Base-by-base conservation (phyloP, 768 basidiomycete species). In the Leccinum boreale region DNA sequence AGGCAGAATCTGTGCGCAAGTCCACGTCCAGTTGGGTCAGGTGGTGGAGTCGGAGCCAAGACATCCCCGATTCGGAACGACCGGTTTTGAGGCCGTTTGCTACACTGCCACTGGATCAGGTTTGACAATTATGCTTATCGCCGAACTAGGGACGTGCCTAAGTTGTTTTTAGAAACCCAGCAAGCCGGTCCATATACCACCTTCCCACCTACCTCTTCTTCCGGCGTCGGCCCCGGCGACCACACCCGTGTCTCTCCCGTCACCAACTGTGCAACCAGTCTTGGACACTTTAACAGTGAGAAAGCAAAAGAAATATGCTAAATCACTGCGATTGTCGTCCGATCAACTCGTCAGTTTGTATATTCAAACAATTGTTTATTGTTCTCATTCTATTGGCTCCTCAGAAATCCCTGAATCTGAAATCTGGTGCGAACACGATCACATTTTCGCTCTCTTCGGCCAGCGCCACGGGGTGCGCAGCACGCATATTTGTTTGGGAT, bases 401-500 rank as follows among this genome's bases (percentile, higher is more conserved):
- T 39, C 67, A 95, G 93, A 94, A 93, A 90, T 78, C 81, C 10
- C 79, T 98, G 24, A 80, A 90, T 50, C 76, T 98, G 61, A 90
- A 90, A 68, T 78, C 89, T 26, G 96, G 97, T 3, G 79, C 93
- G 2, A 99, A 99, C 66, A 81, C 88, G 2, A 89, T 98, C 60
- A 94, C 94, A 0, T 99, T 98, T 70, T 95, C 94, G 1, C 82
- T 98, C 42, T 91, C 92, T 12, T 82, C 89, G 3, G 86, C 90
- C 1, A 91, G 92, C 5, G 81, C 80, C 1, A 83, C 90, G 2
- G 92, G 89, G 3, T 96, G 94, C 58, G 87, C 94, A 2, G 92
- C 97, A 19, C 82, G 94, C 5, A 91, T 99, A 59, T 99, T 99
- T 64, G 80, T 98, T 23, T 98, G 94, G 95, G 92, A 98, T 57